phyloP scores from a whole-genome alignment of 345 rosid genomes.

The Eucalyptus leucophloia region DNA sequence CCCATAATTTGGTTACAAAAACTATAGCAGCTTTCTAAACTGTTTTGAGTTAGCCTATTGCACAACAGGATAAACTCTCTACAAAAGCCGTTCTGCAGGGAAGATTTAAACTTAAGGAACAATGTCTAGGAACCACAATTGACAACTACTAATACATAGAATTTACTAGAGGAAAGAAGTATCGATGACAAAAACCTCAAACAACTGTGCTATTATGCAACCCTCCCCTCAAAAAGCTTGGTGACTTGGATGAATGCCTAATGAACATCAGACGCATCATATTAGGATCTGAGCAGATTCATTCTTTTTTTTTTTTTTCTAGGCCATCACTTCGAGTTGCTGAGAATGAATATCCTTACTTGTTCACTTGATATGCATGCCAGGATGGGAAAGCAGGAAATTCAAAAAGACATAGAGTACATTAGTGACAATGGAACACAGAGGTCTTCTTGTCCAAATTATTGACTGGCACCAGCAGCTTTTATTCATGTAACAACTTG shows the following conservation, averaged over 20 bases:
- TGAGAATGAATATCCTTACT: not conserved
- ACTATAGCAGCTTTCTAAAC: not conserved
- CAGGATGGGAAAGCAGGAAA: not conserved
- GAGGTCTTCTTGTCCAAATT: conserved; percentile 79
- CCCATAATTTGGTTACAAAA: not conserved
- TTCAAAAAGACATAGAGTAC: conserved; percentile 6
- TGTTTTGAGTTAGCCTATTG: not conserved
- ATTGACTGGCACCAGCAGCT: conserved; percentile 95
- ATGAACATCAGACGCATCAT: not conserved
- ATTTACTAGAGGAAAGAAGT: not conserved
- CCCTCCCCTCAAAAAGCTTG: conserved; percentile 83
- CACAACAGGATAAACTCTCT: not conserved
- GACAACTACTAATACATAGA: not conserved
- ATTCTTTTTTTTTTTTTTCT: too few relatives aligned
- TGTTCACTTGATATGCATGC: not conserved
- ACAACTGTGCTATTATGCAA: conserved; percentile 62
- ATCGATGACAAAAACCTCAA: conserved; percentile 75
- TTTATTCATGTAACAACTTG: conserved; percentile 67
- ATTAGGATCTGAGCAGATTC: not conserved
- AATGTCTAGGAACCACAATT: not conserved
- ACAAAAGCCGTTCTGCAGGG: not conserved
- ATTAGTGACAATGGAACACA: conserved; percentile 64
- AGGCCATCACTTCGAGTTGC: not conserved
- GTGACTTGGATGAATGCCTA: conserved; percentile 97
- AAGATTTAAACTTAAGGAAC: not conserved